A percentile compares a stretch with the other conserved stretches of the same genome.
phyloP scores from a whole-genome alignment of 805 yeast genomes.

The Wickerhamiella shivajii region DNA sequence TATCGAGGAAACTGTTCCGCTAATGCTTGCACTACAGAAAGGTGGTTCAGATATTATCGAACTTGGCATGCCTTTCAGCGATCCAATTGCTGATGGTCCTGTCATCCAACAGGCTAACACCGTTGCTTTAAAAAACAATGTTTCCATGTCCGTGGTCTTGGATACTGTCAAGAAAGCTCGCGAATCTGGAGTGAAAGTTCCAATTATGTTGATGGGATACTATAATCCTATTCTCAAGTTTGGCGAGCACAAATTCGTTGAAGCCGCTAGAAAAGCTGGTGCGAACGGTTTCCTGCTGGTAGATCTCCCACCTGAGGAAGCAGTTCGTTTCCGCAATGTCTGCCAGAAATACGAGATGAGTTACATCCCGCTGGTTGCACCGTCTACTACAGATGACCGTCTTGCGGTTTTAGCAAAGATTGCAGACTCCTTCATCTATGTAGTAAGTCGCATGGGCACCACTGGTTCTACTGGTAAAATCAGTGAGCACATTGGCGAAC shows the following conservation, averaged over 20 bases:
- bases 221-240: slow-evolving; percentile 84
- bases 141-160: slow-evolving; percentile 53
- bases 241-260: slow-evolving; percentile 74
- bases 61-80: slow-evolving; percentile 91
- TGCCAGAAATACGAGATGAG: slow-evolving; percentile 59
- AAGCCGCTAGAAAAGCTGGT: slow-evolving; percentile 73
- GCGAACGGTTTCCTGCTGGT: slow-evolving; percentile 91
- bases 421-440: slow-evolving; percentile 92
- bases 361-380: slow-evolving; percentile 90
- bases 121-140: slow-evolving; percentile 67
- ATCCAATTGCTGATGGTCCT: slow-evolving; percentile 98
- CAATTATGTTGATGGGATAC: slow-evolving; percentile 92
- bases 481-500: slow-evolving; percentile 43
- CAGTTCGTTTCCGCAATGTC: slow-evolving; percentile 63
- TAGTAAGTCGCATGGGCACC: slow-evolving; percentile 95
- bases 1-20: slow-evolving; percentile 73
- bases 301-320: slow-evolving; percentile 97
- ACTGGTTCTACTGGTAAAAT: slow-evolving; percentile 76
- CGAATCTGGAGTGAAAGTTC: slow-evolving; percentile 68
- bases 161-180: slow-evolving; percentile 67
- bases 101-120: slow-evolving; percentile 79
- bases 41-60: slow-evolving; percentile 96
- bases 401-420: slow-evolving; percentile 61
- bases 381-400: slow-evolving; percentile 87
- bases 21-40: slow-evolving; percentile 73